These are phyloP conservation scores for Claviceps lovelessii DNA, from an alignment of 2,329 filamentous ascomycete genomes.

Conservation along the genomic window DNA sequence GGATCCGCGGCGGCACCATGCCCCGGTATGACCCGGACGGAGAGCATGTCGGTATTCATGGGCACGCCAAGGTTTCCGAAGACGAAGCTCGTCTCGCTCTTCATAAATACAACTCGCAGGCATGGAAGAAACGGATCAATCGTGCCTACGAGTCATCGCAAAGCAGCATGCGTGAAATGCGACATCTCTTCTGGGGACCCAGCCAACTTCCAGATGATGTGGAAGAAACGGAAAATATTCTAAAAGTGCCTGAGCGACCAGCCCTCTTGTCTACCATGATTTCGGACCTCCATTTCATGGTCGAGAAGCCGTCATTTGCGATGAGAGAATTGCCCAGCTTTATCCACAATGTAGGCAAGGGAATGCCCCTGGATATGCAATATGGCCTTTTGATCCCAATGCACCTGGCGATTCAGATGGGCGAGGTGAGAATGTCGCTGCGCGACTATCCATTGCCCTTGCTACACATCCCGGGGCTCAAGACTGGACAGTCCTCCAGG, in stretches of 20 bases:
- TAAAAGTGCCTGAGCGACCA: slow-evolving; percentile 73
- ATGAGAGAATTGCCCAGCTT: slow-evolving; percentile 70
- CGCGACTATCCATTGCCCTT: slow-evolving; percentile 90
- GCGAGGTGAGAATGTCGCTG: slow-evolving; percentile 72
- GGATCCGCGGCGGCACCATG: slow-evolving; percentile 25
- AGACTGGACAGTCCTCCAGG: slow-evolving; percentile 62
- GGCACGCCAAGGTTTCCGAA: slow-evolving; percentile 55
- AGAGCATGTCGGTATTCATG: slow-evolving; percentile 49
- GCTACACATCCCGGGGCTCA: slow-evolving; percentile 74
- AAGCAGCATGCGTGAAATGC: slow-evolving; percentile 62
- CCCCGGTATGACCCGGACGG: slow-evolving; percentile 71
- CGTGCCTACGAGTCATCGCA: slow-evolving; percentile 54
- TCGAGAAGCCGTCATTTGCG: slow-evolving; percentile 90
- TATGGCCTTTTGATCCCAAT: slow-evolving; percentile 84
- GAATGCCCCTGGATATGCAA: slow-evolving; percentile 81
- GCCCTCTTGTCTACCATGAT: slow-evolving; percentile 68
- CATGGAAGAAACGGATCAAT: slow-evolving; percentile 87
- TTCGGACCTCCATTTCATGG: slow-evolving; percentile 66
- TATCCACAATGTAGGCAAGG: slow-evolving; percentile 82
- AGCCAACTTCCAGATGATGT: slow-evolving; percentile 70
- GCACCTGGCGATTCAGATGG: slow-evolving; percentile 78
- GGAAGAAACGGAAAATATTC: slow-evolving; percentile 69
- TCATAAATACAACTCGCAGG: slow-evolving; percentile 68
- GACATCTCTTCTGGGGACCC: slow-evolving; percentile 65
- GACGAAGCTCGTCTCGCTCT: slow-evolving; percentile 64